Base-by-base conservation (phyloP, 176 grass and related monocot species). In the Leersia perrieri region DNA sequence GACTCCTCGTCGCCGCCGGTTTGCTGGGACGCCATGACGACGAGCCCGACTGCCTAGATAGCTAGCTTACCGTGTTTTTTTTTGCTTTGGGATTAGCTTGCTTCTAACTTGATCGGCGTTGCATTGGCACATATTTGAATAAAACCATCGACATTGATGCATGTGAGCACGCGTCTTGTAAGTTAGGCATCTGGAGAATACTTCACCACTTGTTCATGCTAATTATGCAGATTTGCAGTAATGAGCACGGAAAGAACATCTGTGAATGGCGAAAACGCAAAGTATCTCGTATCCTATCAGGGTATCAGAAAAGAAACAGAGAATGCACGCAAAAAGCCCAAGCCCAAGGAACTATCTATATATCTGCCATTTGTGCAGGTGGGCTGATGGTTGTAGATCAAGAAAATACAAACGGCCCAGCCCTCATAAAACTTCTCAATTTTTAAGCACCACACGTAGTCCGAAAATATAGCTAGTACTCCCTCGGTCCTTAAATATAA, bases 1-100 rank as follows among this genome's bases (percentile, higher is more conserved):
- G 76, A 80, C 42, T 89, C 82, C 7, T 42, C 72, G n/a, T 89
- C 83, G 23, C 60, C 82, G 12, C 66, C 82, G 12, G 57, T 5
- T 36, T 77, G 9, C 5, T 9, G 5, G 26, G 76, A 81, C 18
- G 82, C 72, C 77, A 77, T 85, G n/a, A 13, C 2, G 38, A 53
- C 47, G 22, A 7, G 47, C 18, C 2, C 5, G 47, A n/a, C 18
- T 13, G 5, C 1, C 5, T 49, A 49, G 45, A 13, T 49, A 49
- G 45, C n/a, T 27, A 60, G 53, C 33, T 42, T n/a, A 27, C n/a
- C n/a, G n/a, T n/a, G n/a, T n/a, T n/a, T n/a, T n/a, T 32, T 27
- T 41, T 30, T 47, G 34, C 23, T 29, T 28, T 28, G 9, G 2
- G 28, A 78, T 53, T 47, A 26, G 6, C n/a, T 20, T 28, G 63